A percentile compares a stretch with the other conserved stretches of the same genome.
Conservation (phyloP, 208 protist species). For the Crithidia bombi region DNA sequence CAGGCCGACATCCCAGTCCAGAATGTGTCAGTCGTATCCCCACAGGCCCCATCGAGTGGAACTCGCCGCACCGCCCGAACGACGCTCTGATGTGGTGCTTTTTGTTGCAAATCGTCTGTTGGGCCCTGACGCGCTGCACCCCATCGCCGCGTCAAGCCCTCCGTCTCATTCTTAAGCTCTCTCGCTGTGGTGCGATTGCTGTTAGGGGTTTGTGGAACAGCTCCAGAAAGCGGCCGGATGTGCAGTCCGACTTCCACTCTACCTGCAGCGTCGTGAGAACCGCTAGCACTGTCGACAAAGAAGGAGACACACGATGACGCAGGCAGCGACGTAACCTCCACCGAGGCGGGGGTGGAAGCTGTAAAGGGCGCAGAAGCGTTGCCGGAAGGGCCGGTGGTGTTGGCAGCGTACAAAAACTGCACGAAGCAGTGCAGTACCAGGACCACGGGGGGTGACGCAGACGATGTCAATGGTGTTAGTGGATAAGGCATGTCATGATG, state of each 20-base stretch:
- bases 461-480: neutral
- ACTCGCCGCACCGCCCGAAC: conserved; percentile 10
- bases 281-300: neutral
- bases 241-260: conserved; percentile 5
- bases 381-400: neutral
- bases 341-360: neutral
- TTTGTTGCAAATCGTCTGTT: neutral
- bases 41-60: neutral
- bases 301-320: neutral
- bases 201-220: neutral
- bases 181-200: neutral
- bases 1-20: neutral
- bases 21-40: neutral
- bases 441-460: neutral
- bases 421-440: conserved; percentile 6
- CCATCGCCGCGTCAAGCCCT: neutral
- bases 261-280: neutral
- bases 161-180: neutral
- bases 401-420: neutral
- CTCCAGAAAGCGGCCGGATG: neutral
- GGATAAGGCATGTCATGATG: neutral
- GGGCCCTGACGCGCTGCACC: neutral
- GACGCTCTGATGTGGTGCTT: neutral
- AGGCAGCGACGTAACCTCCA: conserved; percentile 5
- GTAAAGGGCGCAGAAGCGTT: neutral